Conservation (phyloP, 2,329 filamentous ascomycete species). For the Paecilomyces variotii region DNA sequence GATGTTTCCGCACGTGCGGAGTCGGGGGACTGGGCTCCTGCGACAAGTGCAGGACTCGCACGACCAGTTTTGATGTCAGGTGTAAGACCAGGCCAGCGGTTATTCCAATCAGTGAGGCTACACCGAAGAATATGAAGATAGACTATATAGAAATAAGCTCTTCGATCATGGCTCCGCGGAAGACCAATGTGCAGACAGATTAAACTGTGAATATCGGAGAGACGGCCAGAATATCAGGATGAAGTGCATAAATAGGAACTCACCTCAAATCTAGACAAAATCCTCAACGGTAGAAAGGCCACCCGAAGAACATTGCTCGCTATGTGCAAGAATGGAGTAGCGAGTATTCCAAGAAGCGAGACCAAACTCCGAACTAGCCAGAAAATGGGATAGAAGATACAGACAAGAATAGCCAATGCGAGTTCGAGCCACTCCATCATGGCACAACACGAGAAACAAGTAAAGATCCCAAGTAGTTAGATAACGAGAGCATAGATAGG, state of each 20-base stretch:
- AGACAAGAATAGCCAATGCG: constrained; percentile 24
- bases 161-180: background rate
- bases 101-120: constrained; percentile 61
- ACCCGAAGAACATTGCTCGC: constrained; percentile 33
- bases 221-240: background rate
- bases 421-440: constrained; percentile 8
- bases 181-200: background rate
- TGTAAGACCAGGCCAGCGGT: constrained; percentile 45
- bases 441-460: background rate
- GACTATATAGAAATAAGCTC: constrained; percentile 23
- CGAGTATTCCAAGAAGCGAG: constrained; percentile 7
- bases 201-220: background rate
- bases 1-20: background rate
- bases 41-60: background rate
- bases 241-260: constrained; percentile 1
- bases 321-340: constrained; percentile 43
- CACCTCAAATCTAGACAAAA: constrained; percentile 52
- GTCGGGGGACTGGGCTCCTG: background rate
- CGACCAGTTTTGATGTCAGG: background rate
- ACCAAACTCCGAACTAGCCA: constrained; percentile 32
- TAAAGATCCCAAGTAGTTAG: background rate
- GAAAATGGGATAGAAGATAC: constrained; percentile 30
- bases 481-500: background rate
- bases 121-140: constrained; percentile 50
- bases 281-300: constrained; percentile 40